These are phyloP conservation scores for Hypoxylon sp. DNA, from an alignment of 2,329 filamentous ascomycete genomes.

Conservation along the genomic window DNA sequence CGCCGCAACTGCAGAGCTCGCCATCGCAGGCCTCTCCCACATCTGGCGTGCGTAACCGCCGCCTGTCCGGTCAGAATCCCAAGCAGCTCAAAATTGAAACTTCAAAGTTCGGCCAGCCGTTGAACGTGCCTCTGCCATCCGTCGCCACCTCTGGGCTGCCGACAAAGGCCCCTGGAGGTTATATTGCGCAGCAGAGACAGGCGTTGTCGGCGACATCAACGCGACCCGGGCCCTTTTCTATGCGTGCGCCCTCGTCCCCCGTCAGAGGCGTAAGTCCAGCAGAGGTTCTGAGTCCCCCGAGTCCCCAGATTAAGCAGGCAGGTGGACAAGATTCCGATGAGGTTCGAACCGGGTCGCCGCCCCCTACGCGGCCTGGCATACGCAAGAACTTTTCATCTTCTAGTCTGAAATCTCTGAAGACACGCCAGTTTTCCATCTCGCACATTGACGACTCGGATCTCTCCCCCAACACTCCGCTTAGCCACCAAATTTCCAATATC, in stretches of 20 bases:
- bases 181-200: conserved; percentile 59
- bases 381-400: conserved; percentile 79
- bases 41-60: conserved; percentile 75
- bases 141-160: conserved; percentile 45
- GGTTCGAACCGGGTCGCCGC: conserved; percentile 66
- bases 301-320: conserved; percentile 51
- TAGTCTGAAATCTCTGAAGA: conserved; percentile 77
- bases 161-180: conserved; percentile 52
- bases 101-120: conserved; percentile 51
- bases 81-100: conserved; percentile 94
- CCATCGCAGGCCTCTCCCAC: conserved; percentile 54
- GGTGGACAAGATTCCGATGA: conserved; percentile 54
- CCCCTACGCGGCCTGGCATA: conserved; percentile 61
- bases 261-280: conserved; percentile 45
- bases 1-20: conserved; percentile 59
- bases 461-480: conserved; percentile 81
- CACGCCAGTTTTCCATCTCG: conserved; percentile 77
- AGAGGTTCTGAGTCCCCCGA: conserved; percentile 48
- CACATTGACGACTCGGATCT: conserved; percentile 73
- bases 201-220: conserved; percentile 55
- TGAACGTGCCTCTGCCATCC: conserved; percentile 42
- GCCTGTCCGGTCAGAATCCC: conserved; percentile 82
- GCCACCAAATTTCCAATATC: conserved; percentile 68
- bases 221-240: conserved; percentile 51
- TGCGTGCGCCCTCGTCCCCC: conserved; percentile 53